phyloP scores from a whole-genome alignment of 257 asterid species.

The Solanum appendiculatum region DNA sequence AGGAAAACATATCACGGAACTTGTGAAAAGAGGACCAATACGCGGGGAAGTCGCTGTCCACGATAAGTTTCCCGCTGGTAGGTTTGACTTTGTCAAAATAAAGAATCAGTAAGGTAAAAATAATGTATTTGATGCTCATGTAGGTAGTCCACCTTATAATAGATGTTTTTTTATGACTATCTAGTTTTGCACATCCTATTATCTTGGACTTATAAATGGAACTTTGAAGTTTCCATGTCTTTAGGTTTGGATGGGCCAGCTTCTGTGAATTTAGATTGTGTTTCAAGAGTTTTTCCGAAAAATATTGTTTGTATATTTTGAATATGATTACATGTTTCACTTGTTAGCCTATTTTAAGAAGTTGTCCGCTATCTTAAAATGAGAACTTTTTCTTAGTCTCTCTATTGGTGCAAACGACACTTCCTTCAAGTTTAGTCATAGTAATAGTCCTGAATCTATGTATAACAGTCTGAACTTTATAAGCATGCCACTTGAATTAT shows the following conservation, averaged over 20 bases:
- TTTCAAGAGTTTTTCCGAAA: not conserved
- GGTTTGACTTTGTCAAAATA: conserved; percentile 7
- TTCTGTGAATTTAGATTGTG: not conserved
- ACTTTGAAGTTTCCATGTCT: not conserved
- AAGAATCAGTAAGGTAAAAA: not conserved
- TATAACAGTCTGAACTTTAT: not conserved
- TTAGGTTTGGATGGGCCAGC: not conserved
- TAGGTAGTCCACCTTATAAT: not conserved
- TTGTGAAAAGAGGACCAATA: conserved; percentile 14
- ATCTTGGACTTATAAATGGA: not conserved
- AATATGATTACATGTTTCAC: not conserved
- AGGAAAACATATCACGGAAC: conserved; percentile 9
- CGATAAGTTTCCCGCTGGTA: conserved; percentile 31
- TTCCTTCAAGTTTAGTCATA: not conserved
- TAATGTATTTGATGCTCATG: not conserved
- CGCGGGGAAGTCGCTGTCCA: conserved; percentile 8
- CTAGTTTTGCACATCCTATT: not conserved
- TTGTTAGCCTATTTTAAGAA: not conserved
- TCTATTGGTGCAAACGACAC: not conserved
- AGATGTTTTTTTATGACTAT: not conserved
- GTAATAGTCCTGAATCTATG: not conserved
- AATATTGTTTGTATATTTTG: not conserved
- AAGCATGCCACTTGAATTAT: not conserved
- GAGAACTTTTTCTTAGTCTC: not conserved
- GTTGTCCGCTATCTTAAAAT: not conserved